Evolutionary conservation across 2,329 filamentous ascomycete genomes (phyloP), one percentile per base, ranked within the genome.

Genomic region (Aspergillus tubingensis): DNA sequence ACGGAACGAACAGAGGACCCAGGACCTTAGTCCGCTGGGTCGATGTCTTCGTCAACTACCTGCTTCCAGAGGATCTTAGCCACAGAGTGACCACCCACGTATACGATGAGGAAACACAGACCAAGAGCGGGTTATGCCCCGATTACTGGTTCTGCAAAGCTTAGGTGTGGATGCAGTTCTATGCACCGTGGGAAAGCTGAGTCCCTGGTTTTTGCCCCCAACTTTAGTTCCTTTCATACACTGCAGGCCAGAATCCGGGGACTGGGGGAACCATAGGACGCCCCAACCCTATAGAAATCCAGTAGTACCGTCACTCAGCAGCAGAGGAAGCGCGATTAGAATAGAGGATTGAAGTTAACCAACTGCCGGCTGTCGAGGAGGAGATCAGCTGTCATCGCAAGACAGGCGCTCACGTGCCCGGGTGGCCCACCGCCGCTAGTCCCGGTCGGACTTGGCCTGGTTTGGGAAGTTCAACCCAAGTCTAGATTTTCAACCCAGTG

Each of bases 11-110:
- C 3, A 47, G 54, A 56, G 39, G 32, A 30, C 21, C 50, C 54
- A 58, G n/a, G 23, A 6, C 44, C 25, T 44, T 51, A 51, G 47
- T 38, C 38, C 55, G 25, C 27, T 57, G 54, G 54, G 54, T 25
- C 44, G 19, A 50, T 23, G 30, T 41, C 48, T 39, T 58, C n/a
- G 55, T 41, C 47, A 41, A 57, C 27, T 3, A 13, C 30, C 49
- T 39, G 10, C 21, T 57, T 32, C 5, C 32, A 50, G 38, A 44
- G 30, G 11, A 19, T 27, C 23, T 36, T 56, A 32, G 41, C 41
- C 39, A 19, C 23, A 56, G 32, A 25, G 39, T 23, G 25, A 32
- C 47, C 47, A 30, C 41, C 17, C 41, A 44, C 41, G 25, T 23
- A 17, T 27, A n/a, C n/a, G 10, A 30, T 17, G 8, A 30, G 25